phyloP scores from a whole-genome alignment of 2,329 filamentous ascomycete genomes.

The Trichoderma pleuroti region DNA sequence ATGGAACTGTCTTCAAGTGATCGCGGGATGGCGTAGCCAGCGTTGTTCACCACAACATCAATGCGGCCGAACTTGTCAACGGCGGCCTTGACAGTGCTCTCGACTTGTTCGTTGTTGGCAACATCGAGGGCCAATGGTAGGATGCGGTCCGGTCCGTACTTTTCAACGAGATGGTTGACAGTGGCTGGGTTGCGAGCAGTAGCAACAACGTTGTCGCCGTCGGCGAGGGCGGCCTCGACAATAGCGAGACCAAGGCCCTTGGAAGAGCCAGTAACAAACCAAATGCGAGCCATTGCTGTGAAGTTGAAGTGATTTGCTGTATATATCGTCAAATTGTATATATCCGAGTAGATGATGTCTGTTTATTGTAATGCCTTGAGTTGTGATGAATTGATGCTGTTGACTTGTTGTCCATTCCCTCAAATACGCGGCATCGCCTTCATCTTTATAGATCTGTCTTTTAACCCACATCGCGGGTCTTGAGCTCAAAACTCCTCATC shows the following conservation, averaged over 20 bases:
- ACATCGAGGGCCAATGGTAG: constrained; percentile 52
- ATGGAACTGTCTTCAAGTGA: constrained; percentile 51
- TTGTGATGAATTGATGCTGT: not conserved
- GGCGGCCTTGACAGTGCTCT: constrained; percentile 35
- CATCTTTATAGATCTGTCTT: constrained; percentile 1
- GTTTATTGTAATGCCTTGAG: not conserved
- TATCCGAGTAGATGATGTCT: not conserved
- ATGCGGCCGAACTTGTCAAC: constrained; percentile 49
- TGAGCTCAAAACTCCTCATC: not conserved
- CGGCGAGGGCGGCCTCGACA: constrained; percentile 35
- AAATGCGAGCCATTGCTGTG: constrained; percentile 26
- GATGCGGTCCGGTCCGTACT: constrained; percentile 41
- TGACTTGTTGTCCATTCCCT: not conserved
- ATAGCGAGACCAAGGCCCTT: constrained; percentile 46
- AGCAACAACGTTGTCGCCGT: constrained; percentile 43
- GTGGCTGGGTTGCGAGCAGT: constrained; percentile 40
- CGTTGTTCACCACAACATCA: constrained; percentile 60
- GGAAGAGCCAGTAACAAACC: constrained; percentile 48
- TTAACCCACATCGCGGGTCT: not conserved
- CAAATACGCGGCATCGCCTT: not conserved
- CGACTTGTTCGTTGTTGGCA: constrained; percentile 42
- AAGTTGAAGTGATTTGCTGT: not conserved
- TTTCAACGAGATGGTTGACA: constrained; percentile 34
- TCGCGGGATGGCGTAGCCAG: constrained; percentile 53
- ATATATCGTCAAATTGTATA: not conserved